These are phyloP conservation scores for Aspergillus wentii DNA, from an alignment of 495 filamentous ascomycete genomes.

Conservation along the genomic window DNA sequence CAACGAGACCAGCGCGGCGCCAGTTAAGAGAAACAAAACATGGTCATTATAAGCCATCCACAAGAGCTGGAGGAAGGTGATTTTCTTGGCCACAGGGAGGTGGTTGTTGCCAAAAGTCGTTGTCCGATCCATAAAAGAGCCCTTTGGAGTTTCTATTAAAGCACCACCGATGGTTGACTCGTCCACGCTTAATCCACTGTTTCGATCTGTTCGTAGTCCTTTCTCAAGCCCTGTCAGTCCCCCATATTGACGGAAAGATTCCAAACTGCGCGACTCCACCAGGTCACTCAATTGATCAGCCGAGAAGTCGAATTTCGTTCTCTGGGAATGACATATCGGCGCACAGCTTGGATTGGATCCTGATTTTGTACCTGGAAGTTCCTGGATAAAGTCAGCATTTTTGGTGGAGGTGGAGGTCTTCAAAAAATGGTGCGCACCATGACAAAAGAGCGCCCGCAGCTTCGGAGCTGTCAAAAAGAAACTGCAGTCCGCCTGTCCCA, in stretches of 20 bases:
- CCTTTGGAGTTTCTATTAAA: constrained; percentile 1
- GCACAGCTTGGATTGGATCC: too few relatives aligned
- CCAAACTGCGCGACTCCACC: not conserved
- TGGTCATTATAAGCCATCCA: constrained; percentile 71
- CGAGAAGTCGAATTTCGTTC: not conserved
- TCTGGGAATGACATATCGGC: too few relatives aligned
- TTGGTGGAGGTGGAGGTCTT: too few relatives aligned
- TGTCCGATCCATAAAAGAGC: not conserved
- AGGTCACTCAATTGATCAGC: not conserved
- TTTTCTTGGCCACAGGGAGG: not conserved
- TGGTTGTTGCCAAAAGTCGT: not conserved
- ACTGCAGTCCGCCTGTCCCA: too few relatives aligned
- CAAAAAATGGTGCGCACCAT: too few relatives aligned
- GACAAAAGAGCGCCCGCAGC: too few relatives aligned
- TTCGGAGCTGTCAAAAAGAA: too few relatives aligned
- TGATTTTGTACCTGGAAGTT: too few relatives aligned
- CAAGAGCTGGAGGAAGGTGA: constrained; percentile 31
- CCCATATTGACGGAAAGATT: not conserved
- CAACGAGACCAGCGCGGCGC: constrained; percentile 67
- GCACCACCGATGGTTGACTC: not conserved
- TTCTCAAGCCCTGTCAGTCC: not conserved
- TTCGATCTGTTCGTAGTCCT: not conserved
- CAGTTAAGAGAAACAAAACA: constrained; percentile 61
- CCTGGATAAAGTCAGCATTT: too few relatives aligned
- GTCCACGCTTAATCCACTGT: not conserved